Base-by-base conservation (phyloP, 1,284 basidiomycete genomes). In the Cystobasidiaceae sp. region DNA sequence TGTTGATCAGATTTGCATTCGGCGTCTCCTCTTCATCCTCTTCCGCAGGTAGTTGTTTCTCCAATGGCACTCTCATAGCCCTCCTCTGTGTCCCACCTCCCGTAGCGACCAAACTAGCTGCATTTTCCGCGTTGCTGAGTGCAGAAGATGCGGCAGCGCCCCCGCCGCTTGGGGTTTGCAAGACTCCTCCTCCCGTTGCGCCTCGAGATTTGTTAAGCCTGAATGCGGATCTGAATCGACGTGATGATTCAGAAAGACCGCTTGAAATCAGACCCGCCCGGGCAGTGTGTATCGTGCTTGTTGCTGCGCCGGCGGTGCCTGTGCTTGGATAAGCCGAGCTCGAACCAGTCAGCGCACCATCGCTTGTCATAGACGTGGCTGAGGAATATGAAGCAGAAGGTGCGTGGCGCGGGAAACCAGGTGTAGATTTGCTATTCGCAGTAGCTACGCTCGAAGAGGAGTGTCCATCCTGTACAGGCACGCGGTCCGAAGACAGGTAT, bases 141-240 rank as follows among this genome's bases (percentile, higher is more conserved):
- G n/a, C n/a, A n/a, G n/a, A n/a, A n/a, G n/a, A n/a, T n/a, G n/a
- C n/a, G n/a, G n/a, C n/a, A n/a, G n/a, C n/a, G n/a, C n/a, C n/a
- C n/a, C n/a, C n/a, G n/a, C n/a, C n/a, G n/a, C n/a, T n/a, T n/a
- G n/a, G n/a, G n/a, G n/a, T n/a, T n/a, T n/a, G n/a, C n/a, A n/a
- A n/a, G n/a, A n/a, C n/a, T n/a, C n/a, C 49, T 19, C 25, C 39
- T 32, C 49, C 34, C 30, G 28, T 50, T n/a, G 27, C 48, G 27
- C 49, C 60, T 44, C 49, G 43, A 43, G 17, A 30, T 28, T 55
- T 67, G 25, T 67, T 67, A 9, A 67, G 39, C 28, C 66, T 39
- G 49, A 67, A 67, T 34, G 66, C 66, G 27, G 49, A 55, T 11
- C 66, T 13, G 52, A 67, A 67, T 2, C 66, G 66, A 34, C 61